Conservation (phyloP, 108 stramenopile genomes). For the Pseudonitzschia pungens region DNA sequence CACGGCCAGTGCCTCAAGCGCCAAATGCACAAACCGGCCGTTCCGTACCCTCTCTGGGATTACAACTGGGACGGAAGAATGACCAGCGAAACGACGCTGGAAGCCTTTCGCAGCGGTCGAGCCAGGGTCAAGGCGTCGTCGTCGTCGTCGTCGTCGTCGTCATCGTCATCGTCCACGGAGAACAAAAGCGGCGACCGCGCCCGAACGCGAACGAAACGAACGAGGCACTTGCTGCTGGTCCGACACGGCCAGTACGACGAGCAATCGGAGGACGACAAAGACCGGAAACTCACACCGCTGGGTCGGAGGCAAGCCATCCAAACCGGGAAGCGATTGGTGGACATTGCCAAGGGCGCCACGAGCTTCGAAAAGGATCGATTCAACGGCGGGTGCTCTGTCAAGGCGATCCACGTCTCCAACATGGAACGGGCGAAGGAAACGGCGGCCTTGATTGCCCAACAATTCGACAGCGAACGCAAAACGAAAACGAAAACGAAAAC, state of each 20-base stretch:
- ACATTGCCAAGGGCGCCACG: slow-evolving; percentile 54
- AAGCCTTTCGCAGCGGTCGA: slow-evolving; percentile 12
- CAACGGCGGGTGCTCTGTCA: slow-evolving; percentile 60
- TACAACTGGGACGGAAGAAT: slow-evolving; percentile 51
- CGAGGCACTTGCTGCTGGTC: slow-evolving; percentile 84
- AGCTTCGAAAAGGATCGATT: slow-evolving; percentile 35
- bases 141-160: no score
- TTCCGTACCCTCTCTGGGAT: slow-evolving; percentile 52
- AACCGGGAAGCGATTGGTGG: slow-evolving; percentile 75
- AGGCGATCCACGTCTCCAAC: slow-evolving; percentile 66
- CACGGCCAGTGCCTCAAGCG: slow-evolving; percentile 37
- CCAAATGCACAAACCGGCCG: slow-evolving; percentile 33
- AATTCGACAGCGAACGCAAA: slow-evolving; percentile 29
- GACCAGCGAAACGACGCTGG: slow-evolving; percentile 30
- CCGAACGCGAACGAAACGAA: slow-evolving; percentile 48
- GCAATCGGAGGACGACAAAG: slow-evolving; percentile 65
- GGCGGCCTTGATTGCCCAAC: slow-evolving; percentile 70
- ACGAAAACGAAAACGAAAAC: slow-evolving; percentile 14
- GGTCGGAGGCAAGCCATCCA: slow-evolving; percentile 81
- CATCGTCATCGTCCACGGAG: no score
- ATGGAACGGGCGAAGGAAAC: slow-evolving; percentile 85
- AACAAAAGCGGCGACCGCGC: no score
- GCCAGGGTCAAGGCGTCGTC: background rate
- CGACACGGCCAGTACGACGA: slow-evolving; percentile 95
- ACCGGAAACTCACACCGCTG: slow-evolving; percentile 78